phyloP scores from a whole-genome alignment of 2,329 filamentous ascomycete species.

The Xylariomycetidae sp. region DNA sequence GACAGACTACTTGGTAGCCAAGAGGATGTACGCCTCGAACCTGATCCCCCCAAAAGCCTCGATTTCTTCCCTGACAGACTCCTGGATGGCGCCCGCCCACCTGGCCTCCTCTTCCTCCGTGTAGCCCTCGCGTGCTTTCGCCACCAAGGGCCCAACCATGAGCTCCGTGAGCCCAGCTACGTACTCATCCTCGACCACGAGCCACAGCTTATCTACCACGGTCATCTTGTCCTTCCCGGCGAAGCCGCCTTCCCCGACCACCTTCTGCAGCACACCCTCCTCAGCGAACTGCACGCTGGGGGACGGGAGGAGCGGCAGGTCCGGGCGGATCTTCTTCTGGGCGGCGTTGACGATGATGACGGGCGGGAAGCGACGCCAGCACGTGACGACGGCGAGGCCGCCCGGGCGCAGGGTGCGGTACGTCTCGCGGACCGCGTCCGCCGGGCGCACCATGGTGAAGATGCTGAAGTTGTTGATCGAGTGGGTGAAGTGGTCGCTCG shows the following conservation, averaged over 20 bases:
- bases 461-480: conserved; percentile 24
- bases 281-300: conserved; percentile 19
- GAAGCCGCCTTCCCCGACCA: conserved; percentile 21
- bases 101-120: conserved; percentile 18
- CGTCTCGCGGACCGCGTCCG: conserved; percentile 16
- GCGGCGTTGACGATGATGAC: conserved; percentile 19
- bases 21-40: conserved; percentile 20
- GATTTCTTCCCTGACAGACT: conserved; percentile 20
- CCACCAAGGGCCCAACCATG: conserved; percentile 25
- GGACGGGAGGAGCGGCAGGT: conserved; percentile 19
- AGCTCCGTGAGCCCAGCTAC: conserved; percentile 22
- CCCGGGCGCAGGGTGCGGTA: conserved; percentile 19
- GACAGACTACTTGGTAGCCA: conserved; percentile 23
- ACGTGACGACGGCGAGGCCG: conserved; percentile 18
- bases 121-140: conserved; percentile 22
- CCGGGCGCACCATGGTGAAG: conserved; percentile 17
- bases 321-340: conserved; percentile 20
- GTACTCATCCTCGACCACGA: conserved; percentile 20
- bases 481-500: conserved; percentile 19
- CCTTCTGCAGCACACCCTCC: conserved; percentile 19
- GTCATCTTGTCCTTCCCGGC: conserved; percentile 14
- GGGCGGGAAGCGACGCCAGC: conserved; percentile 22
- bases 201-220: conserved; percentile 16
- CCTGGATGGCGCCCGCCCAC: conserved; percentile 16
- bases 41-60: conserved; percentile 19